Evolutionary conservation across 345 rosid genomes (phyloP).

Genomic region (Salix exigua): DNA sequence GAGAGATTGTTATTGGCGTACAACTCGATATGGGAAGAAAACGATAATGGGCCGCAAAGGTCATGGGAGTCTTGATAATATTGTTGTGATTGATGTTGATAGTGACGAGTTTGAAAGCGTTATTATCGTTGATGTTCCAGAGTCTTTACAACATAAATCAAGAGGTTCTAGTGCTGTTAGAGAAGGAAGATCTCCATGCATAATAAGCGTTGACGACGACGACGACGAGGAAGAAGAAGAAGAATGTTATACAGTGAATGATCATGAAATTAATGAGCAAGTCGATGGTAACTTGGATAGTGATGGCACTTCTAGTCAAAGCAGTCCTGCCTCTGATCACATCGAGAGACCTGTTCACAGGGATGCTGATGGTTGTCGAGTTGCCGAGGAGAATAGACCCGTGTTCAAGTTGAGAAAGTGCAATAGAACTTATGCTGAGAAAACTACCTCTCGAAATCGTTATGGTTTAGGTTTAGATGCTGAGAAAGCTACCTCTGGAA

Average conservation of each 20-base stretch:
- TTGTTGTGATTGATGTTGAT: conserved; percentile 67
- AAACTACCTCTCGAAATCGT: conserved; percentile 14
- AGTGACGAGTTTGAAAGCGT: conserved; percentile 45
- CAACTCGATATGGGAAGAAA: conserved; percentile 41
- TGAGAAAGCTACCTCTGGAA: not conserved
- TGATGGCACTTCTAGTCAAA: conserved; percentile 37
- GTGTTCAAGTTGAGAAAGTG: conserved; percentile 43
- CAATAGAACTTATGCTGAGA: conserved; percentile 22
- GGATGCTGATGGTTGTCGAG: conserved; percentile 41
- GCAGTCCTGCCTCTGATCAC: conserved; percentile 21
- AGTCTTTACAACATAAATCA: conserved; percentile 38
- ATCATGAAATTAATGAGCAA: conserved; percentile 20
- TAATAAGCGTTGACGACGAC: conserved; percentile 73
- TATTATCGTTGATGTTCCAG: conserved; percentile 54
- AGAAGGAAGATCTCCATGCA: conserved; percentile 28
- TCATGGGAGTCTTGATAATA: conserved; percentile 38
- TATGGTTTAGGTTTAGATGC: conserved; percentile 11
- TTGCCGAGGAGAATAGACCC: conserved; percentile 34
- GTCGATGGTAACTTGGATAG: conserved; percentile 29
- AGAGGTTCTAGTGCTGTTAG: conserved; percentile 31
- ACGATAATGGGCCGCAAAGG: conserved; percentile 29
- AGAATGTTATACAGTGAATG: conserved; percentile 17
- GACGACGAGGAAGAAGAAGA: conserved; percentile 19
- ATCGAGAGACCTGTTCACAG: conserved; percentile 20
- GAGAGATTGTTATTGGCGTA: conserved; percentile 37